Evolutionary conservation across 768 basidiomycete species (phyloP), one percentile per base, ranked within the genome.

Genomic region (Butyriboletus loyo): DNA sequence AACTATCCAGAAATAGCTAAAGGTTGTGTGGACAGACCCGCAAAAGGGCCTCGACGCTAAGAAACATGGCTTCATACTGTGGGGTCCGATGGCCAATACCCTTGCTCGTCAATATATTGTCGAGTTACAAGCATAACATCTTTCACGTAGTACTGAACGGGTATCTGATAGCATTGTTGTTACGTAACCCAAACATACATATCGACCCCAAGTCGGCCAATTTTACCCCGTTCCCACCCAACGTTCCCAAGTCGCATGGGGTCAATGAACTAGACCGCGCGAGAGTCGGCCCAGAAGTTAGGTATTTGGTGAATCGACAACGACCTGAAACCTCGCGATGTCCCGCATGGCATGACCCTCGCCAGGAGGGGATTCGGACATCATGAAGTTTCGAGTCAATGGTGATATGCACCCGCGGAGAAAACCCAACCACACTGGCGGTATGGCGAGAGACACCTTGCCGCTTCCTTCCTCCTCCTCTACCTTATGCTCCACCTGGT

Each of bases 341-440:
- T 46, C 41, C 24, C 30, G 35, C 51, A 49, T 55, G 37, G 27
- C 17, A 37, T 50, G 32, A 38, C 31, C 44, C 50, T 52, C 50
- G 7, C 14, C 14, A 7, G 32, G 5, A 48, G 14, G 21, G 8
- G 25, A 8, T 37, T 15, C 43, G 7, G 25, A 27, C 17, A 2
- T 15, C 24, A 6, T 28, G 7, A 28, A n/a, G 13, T 31, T 48
- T 36, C 2, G 36, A 34, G 15, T 9, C 30, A 43, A 44, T 4
- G 37, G 7, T 24, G 28, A 13, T 5, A 15, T 39, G 27, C 54
- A n/a, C 21, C 30, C 1, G 30, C 14, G n/a, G 14, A 44, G 24
- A 21, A 46, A 5, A 17, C 40, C 31, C 35, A 39, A n/a, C 43
- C 17, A 21, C 5, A 15, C 25, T n/a, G 22, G 14, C 22, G n/a